Conservation (phyloP, 306 rosid genomes). For the Castanea sativa region DNA sequence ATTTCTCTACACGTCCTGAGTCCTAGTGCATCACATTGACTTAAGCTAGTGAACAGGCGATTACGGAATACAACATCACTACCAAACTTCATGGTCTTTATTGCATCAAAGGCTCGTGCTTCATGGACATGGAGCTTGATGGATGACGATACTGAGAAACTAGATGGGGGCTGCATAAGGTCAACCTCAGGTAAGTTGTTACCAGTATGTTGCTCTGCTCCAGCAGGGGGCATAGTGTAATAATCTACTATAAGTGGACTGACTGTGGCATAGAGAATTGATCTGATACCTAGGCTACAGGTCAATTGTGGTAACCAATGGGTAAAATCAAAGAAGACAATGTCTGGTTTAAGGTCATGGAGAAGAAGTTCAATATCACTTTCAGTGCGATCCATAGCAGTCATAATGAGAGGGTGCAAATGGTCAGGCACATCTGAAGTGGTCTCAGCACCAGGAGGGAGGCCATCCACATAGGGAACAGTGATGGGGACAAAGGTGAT, state of each 20-base stretch:
- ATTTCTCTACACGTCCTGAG: slow-evolving; percentile 29
- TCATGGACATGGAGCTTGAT: slow-evolving; percentile 23
- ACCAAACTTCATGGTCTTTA: background rate
- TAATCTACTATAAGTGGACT: slow-evolving; percentile 18
- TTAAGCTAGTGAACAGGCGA: slow-evolving; percentile 6
- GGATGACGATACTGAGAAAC: slow-evolving; percentile 21
- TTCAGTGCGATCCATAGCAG: slow-evolving; percentile 34
- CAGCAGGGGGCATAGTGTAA: too few relatives aligned
- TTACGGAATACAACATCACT: slow-evolving; percentile 23
- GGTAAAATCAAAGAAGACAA: slow-evolving; percentile 35
- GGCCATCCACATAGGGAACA: slow-evolving; percentile 33
- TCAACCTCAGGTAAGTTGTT: background rate
- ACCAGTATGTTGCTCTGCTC: too few relatives aligned
- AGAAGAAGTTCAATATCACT: background rate
- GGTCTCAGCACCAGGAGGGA: slow-evolving; percentile 31
- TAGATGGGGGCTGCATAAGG: slow-evolving; percentile 29
- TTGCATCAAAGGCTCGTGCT: slow-evolving; percentile 6
- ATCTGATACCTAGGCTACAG: slow-evolving; percentile 18
- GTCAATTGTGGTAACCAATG: slow-evolving; percentile 8
- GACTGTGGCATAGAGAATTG: slow-evolving; percentile 18
- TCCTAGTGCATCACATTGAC: slow-evolving; percentile 24
- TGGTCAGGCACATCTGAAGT: slow-evolving; percentile 33
- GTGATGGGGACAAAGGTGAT: slow-evolving; percentile 26
- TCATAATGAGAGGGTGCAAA: slow-evolving; percentile 18
- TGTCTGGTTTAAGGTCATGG: background rate